Base-by-base conservation (phyloP, 2,329 filamentous ascomycete genomes). In the Penicillium sp. region DNA sequence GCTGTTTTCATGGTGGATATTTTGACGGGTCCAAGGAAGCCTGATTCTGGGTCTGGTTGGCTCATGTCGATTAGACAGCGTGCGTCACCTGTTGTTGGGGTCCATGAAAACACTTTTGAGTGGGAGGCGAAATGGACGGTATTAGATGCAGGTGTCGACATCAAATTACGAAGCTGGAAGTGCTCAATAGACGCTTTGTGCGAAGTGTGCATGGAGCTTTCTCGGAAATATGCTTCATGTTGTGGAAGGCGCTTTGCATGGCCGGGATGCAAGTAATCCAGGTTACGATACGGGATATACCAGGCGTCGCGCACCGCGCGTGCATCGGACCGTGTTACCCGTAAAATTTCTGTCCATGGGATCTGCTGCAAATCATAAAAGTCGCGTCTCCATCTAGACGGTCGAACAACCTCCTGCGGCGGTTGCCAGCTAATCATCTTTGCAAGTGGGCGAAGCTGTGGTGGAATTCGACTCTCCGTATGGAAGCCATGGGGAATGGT, bases 141-240 rank as follows among this genome's bases (percentile, higher is more conserved):
- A 57, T 82, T 80, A 38, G 79, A 78, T 12, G 80, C 79, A 9
- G 77, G 79, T 4, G 80, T 78, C 5, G 80, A 80, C 62, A 86
- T 74, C 9, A 84, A 69, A 59, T 85, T 84, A 14, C 83, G 81
- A 4, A 86, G 75, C 61, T 86, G 83, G 59, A 84, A 85, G 65
- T 86, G 83, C 30, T 79, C 76, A 44, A 81, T 77, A n/a, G 73
- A 76, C 5, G 80, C 77, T 51, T 74, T 77, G 58, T 80, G 77
- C 11, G 70, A 70, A 0, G 78, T 80, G 57, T 79, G 77, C 73
- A 80, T 81, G 30, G 77, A 71, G 41, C 75, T 74, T 53, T 78
- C 80, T 5, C 71, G 73, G 67, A 81, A 83, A 59, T 75, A 81
- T 19, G 66, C 71, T 58, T 80, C 80, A 1, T 69, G 72, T 36